Percentiles rank a stretch among this genome's conserved stretches.
Evolutionary conservation across 257 asterid genomes (phyloP).

Genomic region (Ballota nigra): DNA sequence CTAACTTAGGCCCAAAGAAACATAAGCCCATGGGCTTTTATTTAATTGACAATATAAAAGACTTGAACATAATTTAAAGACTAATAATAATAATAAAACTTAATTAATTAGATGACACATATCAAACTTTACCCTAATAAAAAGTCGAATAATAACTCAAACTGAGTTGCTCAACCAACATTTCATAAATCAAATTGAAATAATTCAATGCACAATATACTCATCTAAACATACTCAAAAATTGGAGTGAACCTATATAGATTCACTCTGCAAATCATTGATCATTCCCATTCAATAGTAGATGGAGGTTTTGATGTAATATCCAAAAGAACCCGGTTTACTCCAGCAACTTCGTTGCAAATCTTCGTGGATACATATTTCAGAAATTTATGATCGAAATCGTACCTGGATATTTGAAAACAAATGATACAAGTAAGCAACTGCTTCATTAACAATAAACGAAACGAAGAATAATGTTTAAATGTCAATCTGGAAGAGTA

Average conservation of each 20-base stretch:
- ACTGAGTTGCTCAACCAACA: not conserved
- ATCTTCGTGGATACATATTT: conserved; percentile 79
- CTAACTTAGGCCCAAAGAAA: too few species aligned
- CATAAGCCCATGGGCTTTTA: too few species aligned
- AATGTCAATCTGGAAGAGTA: not conserved
- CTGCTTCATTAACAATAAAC: not conserved
- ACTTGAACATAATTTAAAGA: too few species aligned
- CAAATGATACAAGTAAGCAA: not conserved
- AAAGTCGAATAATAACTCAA: not conserved
- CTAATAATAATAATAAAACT: too few species aligned
- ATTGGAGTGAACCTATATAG: not conserved
- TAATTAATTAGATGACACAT: too few species aligned
- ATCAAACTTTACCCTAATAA: not conserved
- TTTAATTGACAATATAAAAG: too few species aligned
- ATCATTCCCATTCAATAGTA: conserved; percentile 94
- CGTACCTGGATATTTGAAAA: conserved; percentile 58
- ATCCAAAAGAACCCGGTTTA: conserved; percentile 85
- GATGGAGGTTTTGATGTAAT: conserved; percentile 99
- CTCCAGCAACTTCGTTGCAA: conserved; percentile 89
- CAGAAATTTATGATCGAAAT: conserved; percentile 83
- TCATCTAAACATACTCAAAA: not conserved
- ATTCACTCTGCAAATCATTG: not conserved
- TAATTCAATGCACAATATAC: conserved; percentile 5
- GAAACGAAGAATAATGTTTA: not conserved
- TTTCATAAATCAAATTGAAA: conserved; percentile 17